phyloP scores from a whole-genome alignment of 768 basidiomycete genomes.

The Fomitopsis pulvina region DNA sequence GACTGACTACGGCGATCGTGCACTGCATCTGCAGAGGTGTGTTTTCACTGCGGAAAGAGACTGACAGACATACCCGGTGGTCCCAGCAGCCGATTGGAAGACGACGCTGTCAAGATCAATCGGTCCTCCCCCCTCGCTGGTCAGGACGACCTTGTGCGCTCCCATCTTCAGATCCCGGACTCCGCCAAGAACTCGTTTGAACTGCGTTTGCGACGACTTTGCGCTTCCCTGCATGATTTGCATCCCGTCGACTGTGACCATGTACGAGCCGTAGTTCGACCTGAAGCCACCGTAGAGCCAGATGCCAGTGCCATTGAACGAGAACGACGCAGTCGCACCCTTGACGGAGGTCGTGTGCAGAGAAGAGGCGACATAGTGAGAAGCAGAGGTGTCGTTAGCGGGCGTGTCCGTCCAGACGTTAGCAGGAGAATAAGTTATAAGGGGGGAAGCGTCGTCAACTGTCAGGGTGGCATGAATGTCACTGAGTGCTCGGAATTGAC shows the following conservation, averaged over 20 bases:
- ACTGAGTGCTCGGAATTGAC: background rate
- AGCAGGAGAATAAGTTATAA: conserved; percentile 43
- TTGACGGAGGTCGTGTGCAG: conserved; percentile 37
- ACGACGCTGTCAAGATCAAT: conserved; percentile 48
- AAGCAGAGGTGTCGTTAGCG: conserved; percentile 28
- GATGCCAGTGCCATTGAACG: conserved; percentile 50
- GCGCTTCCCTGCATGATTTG: conserved; percentile 30
- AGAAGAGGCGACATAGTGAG: conserved; percentile 40
- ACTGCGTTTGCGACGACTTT: conserved; percentile 18
- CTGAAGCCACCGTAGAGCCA: conserved; percentile 42
- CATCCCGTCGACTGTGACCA: conserved; percentile 38
- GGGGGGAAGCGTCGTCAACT: conserved; percentile 55
- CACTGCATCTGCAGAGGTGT: background rate
- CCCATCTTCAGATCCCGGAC: conserved; percentile 37
- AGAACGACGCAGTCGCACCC: conserved; percentile 43
- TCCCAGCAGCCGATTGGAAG: conserved; percentile 33
- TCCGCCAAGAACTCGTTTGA: conserved; percentile 37
- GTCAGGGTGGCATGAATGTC: background rate
- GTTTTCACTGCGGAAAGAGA: background rate
- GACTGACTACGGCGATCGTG: background rate
- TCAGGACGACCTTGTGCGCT: conserved; percentile 40
- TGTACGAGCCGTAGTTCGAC: conserved; percentile 41
- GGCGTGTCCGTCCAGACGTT: conserved; percentile 45
- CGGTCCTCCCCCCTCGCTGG: conserved; percentile 33
- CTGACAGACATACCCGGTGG: conserved; percentile 27